Evolutionary conservation across 768 basidiomycete genomes (phyloP).

Genomic region (Amanita pallidorosea): DNA sequence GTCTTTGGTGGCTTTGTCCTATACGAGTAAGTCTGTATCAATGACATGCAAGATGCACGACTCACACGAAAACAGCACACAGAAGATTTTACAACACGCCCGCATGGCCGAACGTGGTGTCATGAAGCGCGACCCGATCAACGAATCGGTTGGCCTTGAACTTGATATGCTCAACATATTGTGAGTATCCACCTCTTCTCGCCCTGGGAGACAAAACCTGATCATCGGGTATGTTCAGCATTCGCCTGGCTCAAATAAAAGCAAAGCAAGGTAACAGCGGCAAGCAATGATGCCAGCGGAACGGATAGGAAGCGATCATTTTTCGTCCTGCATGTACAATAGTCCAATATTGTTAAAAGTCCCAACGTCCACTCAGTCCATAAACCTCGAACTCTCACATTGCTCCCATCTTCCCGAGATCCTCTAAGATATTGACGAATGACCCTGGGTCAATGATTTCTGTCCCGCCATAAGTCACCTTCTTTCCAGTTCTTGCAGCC

Average conservation of each 20-base stretch:
- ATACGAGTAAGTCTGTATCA: conserved; percentile 50
- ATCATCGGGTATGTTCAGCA: conserved; percentile 30
- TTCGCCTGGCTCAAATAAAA: conserved; percentile 75
- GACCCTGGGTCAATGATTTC: conserved; percentile 87
- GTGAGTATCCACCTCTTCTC: conserved; percentile 26
- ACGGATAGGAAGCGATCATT: neutral
- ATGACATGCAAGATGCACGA: neutral
- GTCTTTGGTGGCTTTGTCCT: conserved; percentile 83
- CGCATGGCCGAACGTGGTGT: conserved; percentile 59
- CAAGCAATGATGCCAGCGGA: conserved; percentile 28
- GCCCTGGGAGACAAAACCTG: neutral
- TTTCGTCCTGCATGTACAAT: conserved; percentile 2
- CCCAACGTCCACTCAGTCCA: neutral
- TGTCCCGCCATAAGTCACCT: conserved; percentile 90
- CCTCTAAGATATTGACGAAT: conserved; percentile 66
- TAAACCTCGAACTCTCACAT: neutral
- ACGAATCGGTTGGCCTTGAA: conserved; percentile 68
- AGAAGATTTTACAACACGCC: conserved; percentile 74
- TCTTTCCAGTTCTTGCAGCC: conserved; percentile 73
- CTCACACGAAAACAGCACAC: conserved; percentile 41
- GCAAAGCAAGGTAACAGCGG: conserved; percentile 48
- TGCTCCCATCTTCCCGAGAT: conserved; percentile 38
- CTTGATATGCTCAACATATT: conserved; percentile 90
- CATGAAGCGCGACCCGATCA: conserved; percentile 64
- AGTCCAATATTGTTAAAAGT: neutral